Base-by-base conservation (phyloP, 163 green algal species). In the Scenedesmus sp. region DNA sequence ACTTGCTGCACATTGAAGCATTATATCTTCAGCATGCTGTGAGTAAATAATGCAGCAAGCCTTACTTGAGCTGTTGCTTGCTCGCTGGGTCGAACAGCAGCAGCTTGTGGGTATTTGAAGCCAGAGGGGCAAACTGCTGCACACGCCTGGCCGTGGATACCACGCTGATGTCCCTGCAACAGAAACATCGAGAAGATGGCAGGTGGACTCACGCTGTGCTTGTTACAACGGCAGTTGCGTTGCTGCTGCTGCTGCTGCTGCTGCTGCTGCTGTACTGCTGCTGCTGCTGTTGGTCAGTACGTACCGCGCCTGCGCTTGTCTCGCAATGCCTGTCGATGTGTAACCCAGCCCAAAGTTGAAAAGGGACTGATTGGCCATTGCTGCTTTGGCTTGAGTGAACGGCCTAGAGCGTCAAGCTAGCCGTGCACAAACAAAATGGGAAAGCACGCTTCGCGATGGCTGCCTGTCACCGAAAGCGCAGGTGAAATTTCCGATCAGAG, bases 311-410 rank as follows among this genome's bases (percentile, higher is more conserved):
- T 87, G 88, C 0, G 81, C 88, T 74, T 89, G 64, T 23, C 88
- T 77, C 13, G 88, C 88, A 3, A 92, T 57, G 18, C 79, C 88
- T 4, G 88, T 46, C 0, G 88, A 73, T 16, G 79, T 85, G 54
- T 92, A 92, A 4, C 88, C 88, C 23, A 92, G 64, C 2, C 88
- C 88, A 84, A 92, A 92, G 1, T 85, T 70, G 59, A 92, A 92
- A 9, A 91, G 23, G 3, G 52, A 66, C 54, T 86, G 81, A n/a
- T 9, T 86, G 34, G 81, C 52, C 81, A 86, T 86, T 34, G 23
- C 7, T 6, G 6, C 23, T 13, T 46, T 0, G 4, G 4, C 23
- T 79, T 5, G 23, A 34, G 5, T 15, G 70, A 5, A 12, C 23
- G 23, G 34, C 34, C 34, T 23, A 13, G 1, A 4, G 70, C 70